These are phyloP conservation scores for Didymella pomorum DNA, from an alignment of 2,329 filamentous ascomycete species.

Conservation along the genomic window DNA sequence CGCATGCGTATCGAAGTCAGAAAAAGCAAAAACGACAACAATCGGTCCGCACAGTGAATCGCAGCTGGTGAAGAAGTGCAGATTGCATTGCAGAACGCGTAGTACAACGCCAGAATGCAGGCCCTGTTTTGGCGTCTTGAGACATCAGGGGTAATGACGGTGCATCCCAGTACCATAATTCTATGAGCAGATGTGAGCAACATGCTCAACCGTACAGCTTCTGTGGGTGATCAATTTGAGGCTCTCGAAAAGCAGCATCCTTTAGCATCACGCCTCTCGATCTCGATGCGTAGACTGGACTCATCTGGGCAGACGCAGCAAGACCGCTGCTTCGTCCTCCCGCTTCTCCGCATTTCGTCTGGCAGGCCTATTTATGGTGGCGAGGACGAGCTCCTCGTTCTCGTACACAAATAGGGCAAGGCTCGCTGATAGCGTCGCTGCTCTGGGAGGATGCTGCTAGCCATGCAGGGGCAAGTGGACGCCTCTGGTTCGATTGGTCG, in stretches of 20 bases:
- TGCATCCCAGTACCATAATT: slow-evolving; percentile 18
- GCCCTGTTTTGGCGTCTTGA: slow-evolving; percentile 21
- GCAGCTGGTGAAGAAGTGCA: slow-evolving; percentile 15
- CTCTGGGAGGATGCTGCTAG: slow-evolving; percentile 25
- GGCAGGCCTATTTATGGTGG: slow-evolving; percentile 47
- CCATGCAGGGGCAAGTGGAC: slow-evolving; percentile 39
- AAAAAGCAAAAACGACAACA: slow-evolving; percentile 17
- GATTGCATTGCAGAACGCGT: slow-evolving; percentile 21
- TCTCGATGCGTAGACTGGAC: slow-evolving; percentile 2
- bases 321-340: slow-evolving; percentile 30
- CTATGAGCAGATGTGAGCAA: slow-evolving; percentile 12
- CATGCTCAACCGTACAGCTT: slow-evolving; percentile 18
- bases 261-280: not conserved
- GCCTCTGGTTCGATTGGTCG: slow-evolving; percentile 33
- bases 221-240: not conserved
- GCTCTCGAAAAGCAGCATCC: not conserved
- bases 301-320: slow-evolving; percentile 9
- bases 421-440: slow-evolving; percentile 25
- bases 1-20: slow-evolving; percentile 19
- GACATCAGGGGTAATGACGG: slow-evolving; percentile 23
- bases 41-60: slow-evolving; percentile 15
- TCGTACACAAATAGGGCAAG: slow-evolving; percentile 32
- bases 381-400: slow-evolving; percentile 35
- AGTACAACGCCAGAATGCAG: slow-evolving; percentile 18
- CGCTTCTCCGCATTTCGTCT: slow-evolving; percentile 49